phyloP scores from a whole-genome alignment of 257 asterid genomes.

The Solanum corneliomulleri region DNA sequence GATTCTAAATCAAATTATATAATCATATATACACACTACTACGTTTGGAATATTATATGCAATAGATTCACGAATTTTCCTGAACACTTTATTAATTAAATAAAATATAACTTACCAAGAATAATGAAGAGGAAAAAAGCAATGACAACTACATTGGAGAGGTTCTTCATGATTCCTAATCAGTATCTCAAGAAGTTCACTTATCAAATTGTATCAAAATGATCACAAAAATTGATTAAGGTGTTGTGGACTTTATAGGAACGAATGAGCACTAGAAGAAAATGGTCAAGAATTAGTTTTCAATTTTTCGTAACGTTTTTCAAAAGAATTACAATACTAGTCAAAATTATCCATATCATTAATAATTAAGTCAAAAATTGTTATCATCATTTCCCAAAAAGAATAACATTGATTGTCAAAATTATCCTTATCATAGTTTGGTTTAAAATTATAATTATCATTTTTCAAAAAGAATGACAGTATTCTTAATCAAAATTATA shows the following conservation, averaged over 20 bases:
- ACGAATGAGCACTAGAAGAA: background rate
- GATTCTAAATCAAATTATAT: background rate
- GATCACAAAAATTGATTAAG: background rate
- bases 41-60: background rate
- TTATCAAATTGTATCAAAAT: background rate
- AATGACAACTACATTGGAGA: background rate
- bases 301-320: background rate
- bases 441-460: no score
- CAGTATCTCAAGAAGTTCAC: background rate
- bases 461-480: no score
- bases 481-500: no score
- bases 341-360: background rate
- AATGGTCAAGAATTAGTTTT: background rate
- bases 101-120: background rate
- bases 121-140: background rate
- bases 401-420: background rate
- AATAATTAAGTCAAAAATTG: background rate
- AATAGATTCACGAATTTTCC: background rate
- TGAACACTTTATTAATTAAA: background rate
- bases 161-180: background rate
- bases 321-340: no score
- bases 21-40: background rate
- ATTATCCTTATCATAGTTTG: background rate
- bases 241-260: background rate
- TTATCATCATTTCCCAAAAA: background rate